A percentile compares a stretch with the other conserved stretches of the same genome.
Evolutionary conservation across 805 yeast genomes (phyloP).

Genomic region (Hanseniaspora lindneri): DNA sequence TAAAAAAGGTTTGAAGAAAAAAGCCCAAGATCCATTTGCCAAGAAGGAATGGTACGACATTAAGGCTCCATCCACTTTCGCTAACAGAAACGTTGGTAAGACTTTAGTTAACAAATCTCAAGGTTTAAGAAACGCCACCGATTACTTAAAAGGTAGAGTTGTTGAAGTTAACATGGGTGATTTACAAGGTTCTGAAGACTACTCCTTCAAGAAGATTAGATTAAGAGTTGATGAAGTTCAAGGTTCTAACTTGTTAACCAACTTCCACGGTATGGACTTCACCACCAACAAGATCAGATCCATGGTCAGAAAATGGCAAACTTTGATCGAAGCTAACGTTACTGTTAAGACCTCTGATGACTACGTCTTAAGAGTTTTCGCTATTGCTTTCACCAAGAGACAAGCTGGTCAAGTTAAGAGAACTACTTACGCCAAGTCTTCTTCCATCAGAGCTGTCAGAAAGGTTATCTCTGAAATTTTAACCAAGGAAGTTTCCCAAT

Average conservation of each 20-base stretch:
- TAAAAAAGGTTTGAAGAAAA: conserved; percentile 98
- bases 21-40: conserved; percentile 98
- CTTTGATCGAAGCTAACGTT: conserved; percentile 94
- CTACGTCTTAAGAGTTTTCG: conserved; percentile 90
- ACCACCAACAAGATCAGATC: conserved; percentile 96
- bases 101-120: conserved; percentile 96
- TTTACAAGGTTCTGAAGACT: conserved; percentile 97
- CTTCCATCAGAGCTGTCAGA: conserved; percentile 94
- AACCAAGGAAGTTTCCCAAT: conserved; percentile 90
- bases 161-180: conserved; percentile 93
- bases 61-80: conserved; percentile 97
- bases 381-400: conserved; percentile 97
- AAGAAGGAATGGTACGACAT: conserved; percentile 98
- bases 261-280: conserved; percentile 99
- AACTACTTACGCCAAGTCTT: conserved; percentile 95
- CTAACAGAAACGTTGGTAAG: conserved; percentile 97
- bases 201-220: conserved; percentile 92
- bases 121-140: conserved; percentile 96
- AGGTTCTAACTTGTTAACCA: conserved; percentile 96
- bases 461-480: conserved; percentile 93
- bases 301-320: conserved; percentile 97
- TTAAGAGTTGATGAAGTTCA: conserved; percentile 98
- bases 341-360: conserved; percentile 97
- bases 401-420: conserved; percentile 93
- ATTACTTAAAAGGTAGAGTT: conserved; percentile 95